Percentiles rank a stretch among this genome's conserved stretches.
Conservation (phyloP, 441 rosid genomes). For the Rhodomyrtus psidioides region DNA sequence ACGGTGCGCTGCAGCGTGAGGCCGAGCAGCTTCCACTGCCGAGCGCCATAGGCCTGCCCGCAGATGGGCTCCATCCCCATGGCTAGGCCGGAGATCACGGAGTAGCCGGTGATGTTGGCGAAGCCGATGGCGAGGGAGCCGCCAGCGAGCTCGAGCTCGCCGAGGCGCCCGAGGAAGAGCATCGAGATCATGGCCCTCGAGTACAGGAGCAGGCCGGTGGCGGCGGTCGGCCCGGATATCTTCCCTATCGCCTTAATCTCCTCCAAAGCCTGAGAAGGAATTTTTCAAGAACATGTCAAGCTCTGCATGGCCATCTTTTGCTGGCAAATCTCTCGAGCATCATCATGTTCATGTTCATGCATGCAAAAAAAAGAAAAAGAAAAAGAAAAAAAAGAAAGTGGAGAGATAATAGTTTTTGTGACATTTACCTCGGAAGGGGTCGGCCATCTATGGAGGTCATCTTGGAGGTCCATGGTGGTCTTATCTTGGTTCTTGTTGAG, state of each 20-base stretch:
- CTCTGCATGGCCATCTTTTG: neutral
- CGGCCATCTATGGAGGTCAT: constrained; percentile 59
- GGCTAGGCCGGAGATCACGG: constrained; percentile 89
- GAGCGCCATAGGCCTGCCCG: constrained; percentile 94
- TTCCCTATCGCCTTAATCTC: constrained; percentile 83
- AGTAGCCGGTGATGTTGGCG: constrained; percentile 97
- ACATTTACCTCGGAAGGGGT: constrained; percentile 63
- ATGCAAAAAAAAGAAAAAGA: neutral
- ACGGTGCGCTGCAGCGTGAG: constrained; percentile 89
- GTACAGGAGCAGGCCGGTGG: constrained; percentile 77
- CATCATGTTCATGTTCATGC: neutral
- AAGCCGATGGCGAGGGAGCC: constrained; percentile 93
- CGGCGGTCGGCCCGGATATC: constrained; percentile 83
- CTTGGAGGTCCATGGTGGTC: constrained; percentile 20
- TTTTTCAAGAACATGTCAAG: neutral
- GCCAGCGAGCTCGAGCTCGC: constrained; percentile 91
- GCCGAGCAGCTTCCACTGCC: constrained; percentile 84
- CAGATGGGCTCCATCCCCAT: constrained; percentile 99
- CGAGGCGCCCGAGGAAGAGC: constrained; percentile 92
- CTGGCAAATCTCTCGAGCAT: neutral
- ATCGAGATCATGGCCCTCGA: constrained; percentile 93
- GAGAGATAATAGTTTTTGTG: neutral
- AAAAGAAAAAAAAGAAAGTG: neutral
- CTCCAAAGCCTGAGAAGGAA: constrained; percentile 47
- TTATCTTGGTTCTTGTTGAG: constrained; percentile 25